phyloP scores from a whole-genome alignment of 768 basidiomycete genomes.

The Amanita thiersii region DNA sequence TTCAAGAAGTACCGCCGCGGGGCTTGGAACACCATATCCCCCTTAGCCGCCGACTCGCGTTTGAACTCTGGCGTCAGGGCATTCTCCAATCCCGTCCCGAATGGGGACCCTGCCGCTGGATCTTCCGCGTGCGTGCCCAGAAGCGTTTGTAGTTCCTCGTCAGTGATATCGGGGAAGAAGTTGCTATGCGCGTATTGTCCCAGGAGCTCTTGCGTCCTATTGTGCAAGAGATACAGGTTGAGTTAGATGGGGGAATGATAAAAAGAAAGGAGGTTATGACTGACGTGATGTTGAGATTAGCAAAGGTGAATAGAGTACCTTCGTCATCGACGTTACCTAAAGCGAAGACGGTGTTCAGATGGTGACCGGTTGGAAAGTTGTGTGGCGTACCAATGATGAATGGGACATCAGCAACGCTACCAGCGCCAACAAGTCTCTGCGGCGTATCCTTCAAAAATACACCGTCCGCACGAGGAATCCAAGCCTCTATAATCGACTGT shows the following conservation, averaged over 20 bases:
- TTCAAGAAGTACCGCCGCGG: slow-evolving; percentile 29
- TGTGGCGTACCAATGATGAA: slow-evolving; percentile 33
- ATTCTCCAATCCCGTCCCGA: slow-evolving; percentile 36
- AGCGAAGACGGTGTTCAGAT: not conserved
- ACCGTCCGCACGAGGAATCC: slow-evolving; percentile 45
- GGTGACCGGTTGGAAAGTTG: too few species aligned
- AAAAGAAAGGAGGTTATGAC: slow-evolving; percentile 4
- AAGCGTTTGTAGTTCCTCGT: not conserved
- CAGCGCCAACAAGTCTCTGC: slow-evolving; percentile 30
- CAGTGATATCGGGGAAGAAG: not conserved
- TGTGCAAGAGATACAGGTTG: too few species aligned
- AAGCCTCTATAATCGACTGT: slow-evolving; percentile 33
- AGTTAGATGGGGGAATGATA: too few species aligned
- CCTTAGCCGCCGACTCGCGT: slow-evolving; percentile 27
- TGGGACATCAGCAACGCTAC: slow-evolving; percentile 38
- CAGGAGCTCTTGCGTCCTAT: too few species aligned
- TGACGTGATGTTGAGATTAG: slow-evolving; percentile 35
- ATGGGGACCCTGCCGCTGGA: slow-evolving; percentile 41
- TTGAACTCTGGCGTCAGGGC: slow-evolving; percentile 34
- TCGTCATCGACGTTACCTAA: slow-evolving; percentile 49
- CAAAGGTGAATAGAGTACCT: slow-evolving; percentile 40
- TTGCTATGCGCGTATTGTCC: too few species aligned
- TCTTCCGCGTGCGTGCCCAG: slow-evolving; percentile 25
- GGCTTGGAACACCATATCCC: slow-evolving; percentile 26
- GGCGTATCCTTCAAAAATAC: slow-evolving; percentile 36